Evolutionary conservation across 805 yeast genomes (phyloP).

Genomic region (Lipomyces kockii): DNA sequence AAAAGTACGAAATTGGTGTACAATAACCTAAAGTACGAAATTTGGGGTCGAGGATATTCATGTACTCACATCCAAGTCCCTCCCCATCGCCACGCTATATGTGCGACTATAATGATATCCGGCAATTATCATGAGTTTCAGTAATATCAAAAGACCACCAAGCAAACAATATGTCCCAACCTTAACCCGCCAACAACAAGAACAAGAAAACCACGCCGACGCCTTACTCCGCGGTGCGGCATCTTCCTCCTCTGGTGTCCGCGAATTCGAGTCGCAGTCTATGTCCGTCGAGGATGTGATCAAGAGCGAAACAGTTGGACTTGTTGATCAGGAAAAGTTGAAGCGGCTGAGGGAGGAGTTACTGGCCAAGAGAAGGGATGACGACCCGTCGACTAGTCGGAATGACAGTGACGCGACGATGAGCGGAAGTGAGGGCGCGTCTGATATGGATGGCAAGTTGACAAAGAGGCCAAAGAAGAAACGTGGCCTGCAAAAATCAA

Average conservation of each 20-base stretch:
- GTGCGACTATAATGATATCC: neutral
- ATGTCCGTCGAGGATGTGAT: conserved; percentile 20
- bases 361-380: conserved; percentile 2
- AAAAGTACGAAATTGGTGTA: too few relatives aligned
- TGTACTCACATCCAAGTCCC: too few relatives aligned
- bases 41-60: too few relatives aligned
- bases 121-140: neutral
- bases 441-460: neutral
- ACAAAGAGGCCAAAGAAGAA: conserved; percentile 17
- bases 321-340: conserved; percentile 20
- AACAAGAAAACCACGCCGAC: conserved; percentile 8
- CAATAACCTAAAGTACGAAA: too few relatives aligned
- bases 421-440: conserved; percentile 6
- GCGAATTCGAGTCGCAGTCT: conserved; percentile 20
- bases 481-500: conserved; percentile 14
- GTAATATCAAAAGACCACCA: neutral
- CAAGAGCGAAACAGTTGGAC: conserved; percentile 24
- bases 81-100: too few relatives aligned
- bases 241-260: conserved; percentile 19
- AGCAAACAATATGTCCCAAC: neutral
- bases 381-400: neutral
- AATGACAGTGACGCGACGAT: neutral
- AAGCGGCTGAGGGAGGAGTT: conserved; percentile 17
- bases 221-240: conserved; percentile 18
- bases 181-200: conserved; percentile 8